These are phyloP conservation scores for Vicia sativa DNA, from an alignment of 306 rosid species.

Conservation along the genomic window DNA sequence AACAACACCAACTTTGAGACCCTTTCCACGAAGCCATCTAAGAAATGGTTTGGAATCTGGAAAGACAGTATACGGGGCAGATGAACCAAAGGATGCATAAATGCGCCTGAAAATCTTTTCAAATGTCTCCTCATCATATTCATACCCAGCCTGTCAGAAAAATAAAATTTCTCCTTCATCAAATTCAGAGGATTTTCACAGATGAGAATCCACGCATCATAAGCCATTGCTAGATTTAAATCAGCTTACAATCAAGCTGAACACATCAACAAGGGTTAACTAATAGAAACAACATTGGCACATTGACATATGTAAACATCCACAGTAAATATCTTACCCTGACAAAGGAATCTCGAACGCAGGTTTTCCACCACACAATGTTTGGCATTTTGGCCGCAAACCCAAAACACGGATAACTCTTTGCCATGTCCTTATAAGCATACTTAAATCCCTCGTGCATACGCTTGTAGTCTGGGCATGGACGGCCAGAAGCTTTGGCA, in stretches of 20 bases:
- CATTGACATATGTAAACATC: neutral
- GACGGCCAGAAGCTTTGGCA: slow-evolving; percentile 85
- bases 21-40: slow-evolving; percentile 79
- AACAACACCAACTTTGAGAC: slow-evolving; percentile 80
- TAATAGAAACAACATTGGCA: slow-evolving; percentile 18
- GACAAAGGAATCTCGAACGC: slow-evolving; percentile 85
- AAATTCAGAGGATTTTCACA: slow-evolving; percentile 22
- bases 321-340: slow-evolving; percentile 62
- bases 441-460: slow-evolving; percentile 86
- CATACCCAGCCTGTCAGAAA: slow-evolving; percentile 87
- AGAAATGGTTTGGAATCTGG: slow-evolving; percentile 89
- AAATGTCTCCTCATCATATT: slow-evolving; percentile 93
- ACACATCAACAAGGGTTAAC: neutral
- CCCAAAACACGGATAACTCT: slow-evolving; percentile 85
- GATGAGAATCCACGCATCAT: slow-evolving; percentile 25
- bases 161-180: slow-evolving; percentile 34
- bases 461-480: slow-evolving; percentile 91
- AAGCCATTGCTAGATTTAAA: slow-evolving; percentile 10
- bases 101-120: slow-evolving; percentile 92
- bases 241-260: slow-evolving; percentile 17
- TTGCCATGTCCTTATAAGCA: slow-evolving; percentile 91
- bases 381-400: slow-evolving; percentile 85
- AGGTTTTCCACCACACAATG: slow-evolving; percentile 90
- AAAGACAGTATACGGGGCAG: slow-evolving; percentile 85
- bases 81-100: slow-evolving; percentile 87